phyloP scores from a whole-genome alignment of 805 yeast species.

The Myxozyma kluyveri region DNA sequence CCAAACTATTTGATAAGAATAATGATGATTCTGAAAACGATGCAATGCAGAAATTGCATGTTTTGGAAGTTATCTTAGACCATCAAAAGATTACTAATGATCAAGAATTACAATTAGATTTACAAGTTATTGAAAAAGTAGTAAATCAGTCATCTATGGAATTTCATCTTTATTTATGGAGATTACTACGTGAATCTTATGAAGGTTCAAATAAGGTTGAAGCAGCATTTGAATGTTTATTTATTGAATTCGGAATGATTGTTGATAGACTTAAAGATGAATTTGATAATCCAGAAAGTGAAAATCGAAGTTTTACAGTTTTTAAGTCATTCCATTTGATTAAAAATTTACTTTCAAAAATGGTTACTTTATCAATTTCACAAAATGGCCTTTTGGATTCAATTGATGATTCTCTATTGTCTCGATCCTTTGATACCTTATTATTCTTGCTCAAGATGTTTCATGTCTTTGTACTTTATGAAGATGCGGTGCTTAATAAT shows the following conservation, averaged over 20 bases:
- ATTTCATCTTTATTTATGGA: constrained; percentile 66
- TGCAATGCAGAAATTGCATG: constrained; percentile 31
- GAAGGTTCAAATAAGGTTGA: constrained; percentile 2
- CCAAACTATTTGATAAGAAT: constrained; percentile 46
- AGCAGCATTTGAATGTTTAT: constrained; percentile 15
- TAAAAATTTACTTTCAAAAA: constrained; percentile 11
- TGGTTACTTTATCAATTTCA: constrained; percentile 1
- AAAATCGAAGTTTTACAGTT: constrained; percentile 7
- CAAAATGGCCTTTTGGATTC: constrained; percentile 7
- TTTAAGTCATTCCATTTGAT: constrained; percentile 13
- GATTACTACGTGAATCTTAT: constrained; percentile 22
- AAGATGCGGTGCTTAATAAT: constrained; percentile 38
- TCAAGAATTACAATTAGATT: constrained; percentile 4
- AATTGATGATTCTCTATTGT: background rate
- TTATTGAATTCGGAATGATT: constrained; percentile 9
- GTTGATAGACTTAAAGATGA: constrained; percentile 5
- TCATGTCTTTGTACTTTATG: constrained; percentile 39
- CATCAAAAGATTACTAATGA: constrained; percentile 20
- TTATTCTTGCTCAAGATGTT: constrained; percentile 37
- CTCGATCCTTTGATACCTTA: constrained; percentile 22
- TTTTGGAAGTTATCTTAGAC: constrained; percentile 50
- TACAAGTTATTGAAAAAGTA: constrained; percentile 36
- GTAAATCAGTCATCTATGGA: constrained; percentile 61
- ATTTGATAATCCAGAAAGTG: constrained; percentile 3
- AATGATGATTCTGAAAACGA: constrained; percentile 30